phyloP scores from a whole-genome alignment of 2,329 filamentous ascomycete genomes.

The Colletotrichum camelliae region DNA sequence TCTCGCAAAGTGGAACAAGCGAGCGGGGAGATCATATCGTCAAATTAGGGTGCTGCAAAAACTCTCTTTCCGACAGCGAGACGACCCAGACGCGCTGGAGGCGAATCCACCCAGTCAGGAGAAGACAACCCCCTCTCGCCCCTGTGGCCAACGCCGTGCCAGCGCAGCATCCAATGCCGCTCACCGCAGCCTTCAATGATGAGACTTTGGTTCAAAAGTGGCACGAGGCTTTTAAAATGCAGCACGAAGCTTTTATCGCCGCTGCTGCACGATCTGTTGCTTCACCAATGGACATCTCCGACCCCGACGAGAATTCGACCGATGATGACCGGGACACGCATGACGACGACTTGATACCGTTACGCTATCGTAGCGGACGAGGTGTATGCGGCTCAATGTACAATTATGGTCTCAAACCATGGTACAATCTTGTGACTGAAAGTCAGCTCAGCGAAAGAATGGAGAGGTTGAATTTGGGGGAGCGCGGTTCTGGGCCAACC shows the following conservation, averaged over 20 bases:
- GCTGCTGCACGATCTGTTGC: not conserved
- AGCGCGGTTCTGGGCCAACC: accelerated
- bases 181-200: not conserved
- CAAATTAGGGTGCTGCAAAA: not conserved
- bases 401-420: not conserved
- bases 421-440: not conserved
- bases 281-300: not conserved
- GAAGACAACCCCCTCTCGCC: not conserved
- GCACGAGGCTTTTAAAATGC: not conserved
- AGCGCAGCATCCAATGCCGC: not conserved
- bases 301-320: not conserved
- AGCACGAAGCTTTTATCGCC: not conserved
- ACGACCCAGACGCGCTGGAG: not conserved
- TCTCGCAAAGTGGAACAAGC: not conserved
- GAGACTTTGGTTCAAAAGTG: not conserved
- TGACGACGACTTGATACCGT: not conserved
- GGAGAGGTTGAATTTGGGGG: not conserved
- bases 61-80: not conserved
- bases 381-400: not conserved
- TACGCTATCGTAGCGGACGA: not conserved
- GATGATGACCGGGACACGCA: not conserved
- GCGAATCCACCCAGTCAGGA: not conserved
- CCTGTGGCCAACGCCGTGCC: not conserved
- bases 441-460: not conserved
- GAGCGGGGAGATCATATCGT: not conserved